Evolutionary conservation across 1,139 yeast genomes (phyloP).

Genomic region (Magnusiomyces ingens): DNA sequence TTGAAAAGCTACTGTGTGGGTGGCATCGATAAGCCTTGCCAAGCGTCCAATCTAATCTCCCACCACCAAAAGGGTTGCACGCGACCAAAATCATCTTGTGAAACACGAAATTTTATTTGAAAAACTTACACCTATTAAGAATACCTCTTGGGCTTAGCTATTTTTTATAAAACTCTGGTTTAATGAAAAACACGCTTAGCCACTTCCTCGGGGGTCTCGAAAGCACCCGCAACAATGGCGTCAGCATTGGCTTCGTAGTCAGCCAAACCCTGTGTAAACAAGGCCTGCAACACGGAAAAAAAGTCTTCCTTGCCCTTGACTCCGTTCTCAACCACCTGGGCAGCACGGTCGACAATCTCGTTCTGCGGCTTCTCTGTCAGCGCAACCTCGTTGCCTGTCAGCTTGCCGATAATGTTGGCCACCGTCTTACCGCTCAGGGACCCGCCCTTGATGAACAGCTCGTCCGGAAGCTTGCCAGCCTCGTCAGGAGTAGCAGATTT

Average conservation of each 20-base stretch:
- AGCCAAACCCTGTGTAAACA: background rate
- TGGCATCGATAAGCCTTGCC: too few species aligned
- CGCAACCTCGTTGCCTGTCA: conserved; percentile 36
- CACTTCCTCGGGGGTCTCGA: conserved; percentile 3
- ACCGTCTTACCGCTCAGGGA: conserved; percentile 37
- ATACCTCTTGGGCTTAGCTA: too few species aligned
- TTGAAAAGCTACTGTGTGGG: too few species aligned
- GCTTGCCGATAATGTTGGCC: conserved; percentile 38
- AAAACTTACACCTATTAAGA: too few species aligned
- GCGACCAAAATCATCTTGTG: too few species aligned
- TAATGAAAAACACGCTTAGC: background rate
- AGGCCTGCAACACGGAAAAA: background rate
- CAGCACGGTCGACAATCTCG: conserved; percentile 8
- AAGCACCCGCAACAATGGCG: background rate
- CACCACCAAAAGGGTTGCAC: too few species aligned
- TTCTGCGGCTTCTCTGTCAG: conserved; percentile 14
- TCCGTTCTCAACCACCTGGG: conserved; percentile 8
- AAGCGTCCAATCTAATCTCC: too few species aligned
- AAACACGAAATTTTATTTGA: too few species aligned
- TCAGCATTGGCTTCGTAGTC: background rate
- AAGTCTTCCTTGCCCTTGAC: conserved; percentile 10
- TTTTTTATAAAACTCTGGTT: too few species aligned
- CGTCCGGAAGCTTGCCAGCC: conserved; percentile 38
- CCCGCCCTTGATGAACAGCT: conserved; percentile 41
- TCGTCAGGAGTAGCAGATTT: conserved; percentile 26